Evolutionary conservation across 2,329 filamentous ascomycete genomes (phyloP), one percentile per base, ranked within the genome.

Genomic region (Trichoderma afroharzianum): DNA sequence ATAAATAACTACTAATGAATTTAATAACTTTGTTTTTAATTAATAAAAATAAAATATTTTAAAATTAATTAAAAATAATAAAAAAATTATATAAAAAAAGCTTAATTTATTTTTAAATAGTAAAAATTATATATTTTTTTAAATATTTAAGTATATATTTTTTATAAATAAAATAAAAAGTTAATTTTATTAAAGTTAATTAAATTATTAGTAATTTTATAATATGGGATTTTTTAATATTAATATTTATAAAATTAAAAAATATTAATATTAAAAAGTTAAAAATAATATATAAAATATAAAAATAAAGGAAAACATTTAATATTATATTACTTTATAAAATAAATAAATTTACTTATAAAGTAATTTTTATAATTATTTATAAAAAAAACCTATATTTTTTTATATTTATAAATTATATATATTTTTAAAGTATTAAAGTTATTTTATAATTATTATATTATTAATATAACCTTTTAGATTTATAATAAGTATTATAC

Each of bases 201-300:
- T 32, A 4, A 14, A n/a, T 11, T 68, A 63, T 70, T 50, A 62
- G 4, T n/a, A 50, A 70, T n/a, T 26, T 70, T 63, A 15, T 36
- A 47, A 63, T 70, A 70, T 28, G 63, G 26, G 18, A 70, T 50
- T 24, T 47, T 14, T 36, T 70, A 62, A 50, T 70, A 24, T 21
- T 62, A 70, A 62, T 70, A 32, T 26, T 70, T 62, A 70, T 50
- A 70, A 11, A 30, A 61, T 11, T 70, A 61, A 53, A 70, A 70
- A 28, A 69, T 24, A 39, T n/a, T n/a, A n/a, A n/a, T n/a, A n/a
- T n/a, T n/a, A n/a, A n/a, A n/a, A n/a, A n/a, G n/a, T n/a, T n/a
- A 39, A 59, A 68, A 21, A 26, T 33, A 47, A 47, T 47, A 62
- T 62, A 62, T 68, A 59, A 68, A 26, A 47, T 68, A 43, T 36